Conservation (phyloP, 2,329 filamentous ascomycete genomes). For the Endoconidiophora laricicola region DNA sequence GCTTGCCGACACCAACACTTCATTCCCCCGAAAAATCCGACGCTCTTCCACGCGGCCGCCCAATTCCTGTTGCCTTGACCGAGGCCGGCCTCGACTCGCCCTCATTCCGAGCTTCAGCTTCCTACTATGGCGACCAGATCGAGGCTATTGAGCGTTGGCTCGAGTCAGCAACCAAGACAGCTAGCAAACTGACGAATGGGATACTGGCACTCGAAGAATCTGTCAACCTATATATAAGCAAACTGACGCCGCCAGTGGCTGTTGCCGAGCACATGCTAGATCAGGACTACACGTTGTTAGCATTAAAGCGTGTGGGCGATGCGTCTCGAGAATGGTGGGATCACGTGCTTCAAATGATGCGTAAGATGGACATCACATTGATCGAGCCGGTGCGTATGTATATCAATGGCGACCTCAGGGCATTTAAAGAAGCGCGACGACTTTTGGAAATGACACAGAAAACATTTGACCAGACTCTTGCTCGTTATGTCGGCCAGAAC, state of each 20-base stretch:
- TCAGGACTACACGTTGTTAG: conserved; percentile 84
- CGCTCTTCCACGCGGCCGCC: conserved; percentile 20
- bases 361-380: conserved; percentile 58
- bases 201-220: conserved; percentile 62
- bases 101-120: conserved; percentile 73
- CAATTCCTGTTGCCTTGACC: conserved; percentile 66
- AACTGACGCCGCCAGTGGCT: conserved; percentile 55
- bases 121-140: conserved; percentile 82
- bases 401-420: conserved; percentile 59
- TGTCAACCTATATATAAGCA: conserved; percentile 59
- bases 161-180: conserved; percentile 38
- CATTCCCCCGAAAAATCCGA: neutral
- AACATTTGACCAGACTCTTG: conserved; percentile 63
- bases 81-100: conserved; percentile 94
- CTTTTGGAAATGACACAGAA: conserved; percentile 66
- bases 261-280: conserved; percentile 76
- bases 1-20: too few relatives aligned
- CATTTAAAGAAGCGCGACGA: conserved; percentile 72
- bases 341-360: conserved; percentile 54
- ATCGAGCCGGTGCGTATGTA: conserved; percentile 72
- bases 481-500: conserved; percentile 67
- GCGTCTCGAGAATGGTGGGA: conserved; percentile 79
- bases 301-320: conserved; percentile 71
- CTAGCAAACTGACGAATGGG: conserved; percentile 39
- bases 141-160: conserved; percentile 89